A percentile compares a stretch with the other conserved stretches of the same genome.
Evolutionary conservation across 352 stramenopile genomes (phyloP).

Genomic region (Pythium myriotylum): DNA sequence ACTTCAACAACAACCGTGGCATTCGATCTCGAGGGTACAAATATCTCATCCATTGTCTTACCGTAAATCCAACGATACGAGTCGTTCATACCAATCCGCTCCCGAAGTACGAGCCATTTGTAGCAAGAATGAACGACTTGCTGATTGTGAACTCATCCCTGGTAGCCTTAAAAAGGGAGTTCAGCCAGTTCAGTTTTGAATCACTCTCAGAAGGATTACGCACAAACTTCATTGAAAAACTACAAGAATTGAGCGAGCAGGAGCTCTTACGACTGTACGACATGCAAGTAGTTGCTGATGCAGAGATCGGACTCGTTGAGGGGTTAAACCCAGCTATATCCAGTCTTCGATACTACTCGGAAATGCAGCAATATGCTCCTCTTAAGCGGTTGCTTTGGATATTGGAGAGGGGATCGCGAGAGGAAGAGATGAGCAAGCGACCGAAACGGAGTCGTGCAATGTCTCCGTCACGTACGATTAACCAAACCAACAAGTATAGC

Average conservation of each 20-base stretch:
- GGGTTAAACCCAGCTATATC: slow-evolving; percentile 30
- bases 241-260: slow-evolving; percentile 53
- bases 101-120: slow-evolving; percentile 37
- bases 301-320: slow-evolving; percentile 34
- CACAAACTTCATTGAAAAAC: slow-evolving; percentile 73
- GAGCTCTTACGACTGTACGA: slow-evolving; percentile 51
- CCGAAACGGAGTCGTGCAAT: slow-evolving; percentile 15
- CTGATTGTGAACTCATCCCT: slow-evolving; percentile 53
- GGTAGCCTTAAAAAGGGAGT: slow-evolving; percentile 28
- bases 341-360: slow-evolving; percentile 55
- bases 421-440: slow-evolving; percentile 31
- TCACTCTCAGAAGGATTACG: slow-evolving; percentile 45
- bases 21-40: slow-evolving; percentile 49
- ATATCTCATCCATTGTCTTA: slow-evolving; percentile 44
- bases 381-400: slow-evolving; percentile 68
- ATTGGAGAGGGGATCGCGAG: slow-evolving; percentile 42
- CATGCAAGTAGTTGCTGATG: slow-evolving; percentile 42
- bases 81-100: slow-evolving; percentile 35
- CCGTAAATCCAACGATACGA: slow-evolving; percentile 42
- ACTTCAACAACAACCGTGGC: slow-evolving; percentile 43
- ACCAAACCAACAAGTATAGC: neutral
- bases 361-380: slow-evolving; percentile 48
- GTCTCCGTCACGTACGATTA: neutral
- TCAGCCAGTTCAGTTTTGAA: slow-evolving; percentile 35
- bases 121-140: slow-evolving; percentile 31